Evolutionary conservation across 495 filamentous ascomycete species (phyloP).

Genomic region (Platismatia glauca): DNA sequence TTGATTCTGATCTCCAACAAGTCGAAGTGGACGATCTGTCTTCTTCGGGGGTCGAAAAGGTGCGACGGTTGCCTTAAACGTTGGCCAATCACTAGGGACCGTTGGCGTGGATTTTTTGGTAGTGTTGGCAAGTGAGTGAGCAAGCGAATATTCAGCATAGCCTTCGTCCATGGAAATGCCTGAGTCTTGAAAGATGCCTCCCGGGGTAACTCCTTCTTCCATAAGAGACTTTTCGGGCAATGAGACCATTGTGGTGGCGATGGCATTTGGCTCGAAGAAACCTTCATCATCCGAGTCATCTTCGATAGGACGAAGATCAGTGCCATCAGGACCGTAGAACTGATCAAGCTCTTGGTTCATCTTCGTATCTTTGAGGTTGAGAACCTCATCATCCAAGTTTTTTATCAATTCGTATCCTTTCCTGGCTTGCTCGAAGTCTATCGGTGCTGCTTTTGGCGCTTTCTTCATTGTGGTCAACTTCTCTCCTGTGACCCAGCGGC

Average conservation of each 20-base stretch:
- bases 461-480: neutral
- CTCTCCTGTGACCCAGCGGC: neutral
- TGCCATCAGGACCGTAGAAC: neutral
- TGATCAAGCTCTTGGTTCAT: neutral
- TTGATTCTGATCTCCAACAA: neutral
- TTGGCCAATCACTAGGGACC: neutral
- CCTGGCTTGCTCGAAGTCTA: neutral
- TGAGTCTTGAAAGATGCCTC: constrained; percentile 6
- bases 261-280: neutral
- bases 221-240: neutral
- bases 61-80: neutral
- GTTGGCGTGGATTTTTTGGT: neutral
- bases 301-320: neutral
- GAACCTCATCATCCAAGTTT: neutral
- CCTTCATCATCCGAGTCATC: neutral
- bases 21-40: neutral
- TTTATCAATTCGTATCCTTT: neutral
- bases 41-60: neutral
- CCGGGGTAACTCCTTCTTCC: neutral
- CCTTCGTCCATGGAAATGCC: neutral
- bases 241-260: neutral
- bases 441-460: neutral
- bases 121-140: neutral
- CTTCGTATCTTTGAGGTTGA: neutral
- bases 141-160: neutral